Conservation (phyloP, 345 rosid species). For the Eucalyptus victrix region DNA sequence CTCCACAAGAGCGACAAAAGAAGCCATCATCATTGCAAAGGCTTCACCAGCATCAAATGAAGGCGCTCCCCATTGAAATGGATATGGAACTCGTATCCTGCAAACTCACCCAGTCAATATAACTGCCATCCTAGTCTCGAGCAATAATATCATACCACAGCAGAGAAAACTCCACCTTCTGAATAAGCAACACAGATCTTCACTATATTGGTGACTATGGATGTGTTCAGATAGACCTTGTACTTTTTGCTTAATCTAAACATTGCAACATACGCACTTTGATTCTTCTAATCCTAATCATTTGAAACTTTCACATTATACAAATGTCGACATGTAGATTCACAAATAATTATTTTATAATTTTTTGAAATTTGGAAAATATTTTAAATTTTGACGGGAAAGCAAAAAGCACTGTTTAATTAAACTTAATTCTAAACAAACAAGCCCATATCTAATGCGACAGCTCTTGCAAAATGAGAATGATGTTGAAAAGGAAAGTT, state of each 20-base stretch:
- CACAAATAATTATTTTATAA: background rate
- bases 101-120: background rate
- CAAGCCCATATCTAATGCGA: background rate
- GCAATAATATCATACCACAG: background rate
- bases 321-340: background rate
- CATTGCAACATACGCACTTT: background rate
- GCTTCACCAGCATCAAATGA: slow-evolving; percentile 99
- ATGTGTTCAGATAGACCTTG: background rate
- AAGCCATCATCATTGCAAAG: slow-evolving; percentile 99
- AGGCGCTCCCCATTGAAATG: slow-evolving; percentile 99
- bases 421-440: background rate
- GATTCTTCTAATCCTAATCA: background rate
- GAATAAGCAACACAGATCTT: background rate
- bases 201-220: background rate
- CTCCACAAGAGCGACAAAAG: slow-evolving; percentile 98
- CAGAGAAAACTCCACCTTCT: background rate
- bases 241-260: background rate
- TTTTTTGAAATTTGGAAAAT: background rate
- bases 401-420: background rate
- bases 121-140: background rate
- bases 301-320: background rate
- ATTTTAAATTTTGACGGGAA: background rate
- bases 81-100: slow-evolving; percentile 98
- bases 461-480: background rate
- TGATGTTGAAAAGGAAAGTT: background rate